These are phyloP conservation scores for Camelina hispida DNA, from an alignment of 345 rosid species.

Conservation along the genomic window DNA sequence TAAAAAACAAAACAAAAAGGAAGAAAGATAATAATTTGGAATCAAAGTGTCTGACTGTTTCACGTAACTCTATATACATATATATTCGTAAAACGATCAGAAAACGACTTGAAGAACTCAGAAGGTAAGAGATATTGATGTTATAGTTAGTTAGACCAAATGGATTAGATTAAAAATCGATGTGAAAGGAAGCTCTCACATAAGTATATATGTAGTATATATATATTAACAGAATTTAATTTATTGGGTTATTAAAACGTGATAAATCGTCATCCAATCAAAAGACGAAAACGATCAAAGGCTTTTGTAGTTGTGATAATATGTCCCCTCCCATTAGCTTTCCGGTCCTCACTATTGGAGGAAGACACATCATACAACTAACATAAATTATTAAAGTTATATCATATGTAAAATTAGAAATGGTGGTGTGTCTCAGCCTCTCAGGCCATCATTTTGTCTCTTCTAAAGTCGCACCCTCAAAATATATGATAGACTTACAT, in stretches of 20 bases:
- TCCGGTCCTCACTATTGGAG: constrained; percentile 14
- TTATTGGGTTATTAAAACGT: constrained; percentile 4
- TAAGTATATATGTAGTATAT: not conserved
- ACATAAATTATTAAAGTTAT: not conserved
- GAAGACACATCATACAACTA: constrained; percentile 41
- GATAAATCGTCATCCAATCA: constrained; percentile 24
- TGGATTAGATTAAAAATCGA: not conserved
- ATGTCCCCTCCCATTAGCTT: constrained; percentile 28
- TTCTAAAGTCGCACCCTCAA: constrained; percentile 29
- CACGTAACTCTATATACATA: constrained; percentile 14
- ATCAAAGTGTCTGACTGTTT: constrained; percentile 25
- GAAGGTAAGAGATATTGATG: not conserved
- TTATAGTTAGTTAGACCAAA: constrained; percentile 1
- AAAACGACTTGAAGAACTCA: constrained; percentile 18
- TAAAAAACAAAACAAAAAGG: not conserved
- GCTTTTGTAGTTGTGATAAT: not conserved
- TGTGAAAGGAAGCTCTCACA: not conserved
- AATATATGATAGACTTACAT: not conserved
- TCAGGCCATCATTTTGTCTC: constrained; percentile 41
- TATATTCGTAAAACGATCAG: not conserved
- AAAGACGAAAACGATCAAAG: constrained; percentile 27
- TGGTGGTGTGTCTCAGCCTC: constrained; percentile 24
- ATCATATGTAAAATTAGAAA: not conserved
- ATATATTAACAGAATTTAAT: not conserved
- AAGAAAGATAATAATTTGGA: not conserved